Percentiles rank a stretch among this genome's conserved stretches.
These are phyloP conservation scores for Logfia minima DNA, from an alignment of 129 eudicot genomes.

Conservation along the genomic window DNA sequence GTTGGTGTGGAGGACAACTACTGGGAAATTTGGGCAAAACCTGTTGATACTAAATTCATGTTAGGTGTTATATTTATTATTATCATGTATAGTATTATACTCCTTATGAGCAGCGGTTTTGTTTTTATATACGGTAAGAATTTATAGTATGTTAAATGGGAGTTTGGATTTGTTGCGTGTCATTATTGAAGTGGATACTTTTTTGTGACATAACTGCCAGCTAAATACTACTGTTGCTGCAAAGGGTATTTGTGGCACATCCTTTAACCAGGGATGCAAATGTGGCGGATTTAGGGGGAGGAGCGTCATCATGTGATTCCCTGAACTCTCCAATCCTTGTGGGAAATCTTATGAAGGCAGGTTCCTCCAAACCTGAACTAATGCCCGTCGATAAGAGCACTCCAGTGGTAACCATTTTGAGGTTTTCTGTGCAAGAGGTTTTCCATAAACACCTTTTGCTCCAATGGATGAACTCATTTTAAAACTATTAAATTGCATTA, in stretches of 20 bases:
- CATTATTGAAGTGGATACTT: not conserved
- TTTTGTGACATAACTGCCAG: not conserved
- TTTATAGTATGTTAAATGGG: not conserved
- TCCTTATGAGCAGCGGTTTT: not conserved
- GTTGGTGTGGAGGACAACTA: conserved; percentile 5
- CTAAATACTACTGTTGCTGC: not conserved
- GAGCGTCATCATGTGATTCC: too few species aligned
- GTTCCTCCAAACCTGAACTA: too few species aligned
- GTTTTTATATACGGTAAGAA: not conserved
- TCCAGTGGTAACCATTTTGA: too few species aligned
- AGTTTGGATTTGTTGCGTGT: not conserved
- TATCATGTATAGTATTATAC: conserved; percentile 25
- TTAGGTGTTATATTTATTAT: conserved; percentile 26
- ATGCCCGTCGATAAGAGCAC: too few species aligned
- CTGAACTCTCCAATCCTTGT: too few species aligned
- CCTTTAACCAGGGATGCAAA: not conserved
- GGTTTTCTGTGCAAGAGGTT: too few species aligned
- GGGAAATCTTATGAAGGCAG: too few species aligned
- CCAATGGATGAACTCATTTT: too few species aligned
- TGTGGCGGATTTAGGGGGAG: too few species aligned
- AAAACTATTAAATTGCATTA: too few species aligned
- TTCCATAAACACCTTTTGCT: too few species aligned
- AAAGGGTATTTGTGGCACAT: not conserved
- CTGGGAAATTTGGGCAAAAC: conserved; percentile 22
- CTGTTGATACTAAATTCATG: not conserved